Base-by-base conservation (phyloP, 768 basidiomycete species). In the Boletus edulis region DNA sequence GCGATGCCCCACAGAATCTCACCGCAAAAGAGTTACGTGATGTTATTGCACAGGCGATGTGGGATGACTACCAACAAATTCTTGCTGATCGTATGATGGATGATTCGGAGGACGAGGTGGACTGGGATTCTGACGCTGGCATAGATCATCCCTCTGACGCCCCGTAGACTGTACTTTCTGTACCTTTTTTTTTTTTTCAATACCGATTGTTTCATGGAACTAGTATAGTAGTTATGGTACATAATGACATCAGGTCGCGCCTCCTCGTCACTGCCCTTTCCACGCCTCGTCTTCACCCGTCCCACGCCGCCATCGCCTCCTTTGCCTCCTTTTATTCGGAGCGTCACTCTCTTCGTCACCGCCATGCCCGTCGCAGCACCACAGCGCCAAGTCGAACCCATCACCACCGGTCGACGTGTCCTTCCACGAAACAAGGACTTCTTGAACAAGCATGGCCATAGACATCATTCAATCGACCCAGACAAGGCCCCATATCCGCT, bases 401-500 rank as follows among this genome's bases (percentile, higher is more conserved):
- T 58, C 27, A 46, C 66, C 15, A 57, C 66, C 17, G 63, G 72
- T 24, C 69, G 74, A 56, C 74, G 78, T 52, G 56, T 60, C 20
- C 55, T 61, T 12, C 64, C 61, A n/a, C 59, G 67, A 40, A 65
- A 68, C 55, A 86, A 81, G 67, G 85, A 87, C 46, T 87, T 87
- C 64, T 64, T 78, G 41, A 66, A 71, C 60, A 87, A 85, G 62
- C 67, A 85, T 62, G 87, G 87, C 44, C 80, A 80, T 45, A 76
- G 76, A 51, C 84, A 86, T 55, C 89, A 90, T 66, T 76, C 80
- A 17, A 85, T 84, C 63, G 84, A 85, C 57, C 78, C 77, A 38
- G 86, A 88, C 67, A 89, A 91, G 73, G 89, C 86, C 3, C 89
- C 88, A 3, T 91, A 91, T 73, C 89, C 89, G 1, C 65, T 87